Evolutionary conservation across 768 basidiomycete genomes (phyloP).

Genomic region (Chalciporus sphaerocephalus): DNA sequence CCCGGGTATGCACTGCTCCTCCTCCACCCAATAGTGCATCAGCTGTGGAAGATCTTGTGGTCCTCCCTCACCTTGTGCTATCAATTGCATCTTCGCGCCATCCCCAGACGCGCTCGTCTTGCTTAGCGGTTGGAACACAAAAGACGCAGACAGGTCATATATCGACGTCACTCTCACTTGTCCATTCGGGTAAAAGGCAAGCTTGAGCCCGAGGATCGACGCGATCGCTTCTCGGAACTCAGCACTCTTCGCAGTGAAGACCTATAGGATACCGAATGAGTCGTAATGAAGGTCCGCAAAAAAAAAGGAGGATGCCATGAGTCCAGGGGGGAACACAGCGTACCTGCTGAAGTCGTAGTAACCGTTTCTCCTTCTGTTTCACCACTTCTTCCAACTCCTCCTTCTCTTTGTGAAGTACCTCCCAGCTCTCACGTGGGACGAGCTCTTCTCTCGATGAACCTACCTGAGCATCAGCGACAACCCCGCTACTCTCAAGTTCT

Average conservation of each 20-base stretch:
- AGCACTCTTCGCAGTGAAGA: conserved; percentile 78
- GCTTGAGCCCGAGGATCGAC: conserved; percentile 84
- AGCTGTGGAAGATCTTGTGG: conserved; percentile 70
- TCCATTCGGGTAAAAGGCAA: conserved; percentile 88
- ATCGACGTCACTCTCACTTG: conserved; percentile 87
- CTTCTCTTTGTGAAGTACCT: conserved; percentile 66
- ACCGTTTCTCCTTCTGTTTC: conserved; percentile 76
- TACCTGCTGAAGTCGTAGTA: conserved; percentile 78
- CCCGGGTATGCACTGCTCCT: conserved; percentile 81
- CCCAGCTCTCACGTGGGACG: conserved; percentile 79
- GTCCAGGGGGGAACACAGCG: neutral
- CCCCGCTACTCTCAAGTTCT: conserved; percentile 50
- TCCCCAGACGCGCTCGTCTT: conserved; percentile 35
- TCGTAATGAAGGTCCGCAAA: neutral
- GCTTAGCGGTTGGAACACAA: conserved; percentile 72
- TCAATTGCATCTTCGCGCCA: conserved; percentile 62
- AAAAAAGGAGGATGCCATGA: neutral
- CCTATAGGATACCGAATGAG: conserved; percentile 36
- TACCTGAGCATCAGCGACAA: conserved; percentile 16
- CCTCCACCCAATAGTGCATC: conserved; percentile 83
- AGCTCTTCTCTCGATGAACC: conserved; percentile 27
- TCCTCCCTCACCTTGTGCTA: conserved; percentile 69
- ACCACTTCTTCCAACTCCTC: conserved; percentile 58
- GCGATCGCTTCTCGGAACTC: conserved; percentile 92
- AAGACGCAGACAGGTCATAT: conserved; percentile 82